Evolutionary conservation across 2,329 filamentous ascomycete species (phyloP), one percentile per base, ranked within the genome.

Genomic region (Calonectria pteridis): DNA sequence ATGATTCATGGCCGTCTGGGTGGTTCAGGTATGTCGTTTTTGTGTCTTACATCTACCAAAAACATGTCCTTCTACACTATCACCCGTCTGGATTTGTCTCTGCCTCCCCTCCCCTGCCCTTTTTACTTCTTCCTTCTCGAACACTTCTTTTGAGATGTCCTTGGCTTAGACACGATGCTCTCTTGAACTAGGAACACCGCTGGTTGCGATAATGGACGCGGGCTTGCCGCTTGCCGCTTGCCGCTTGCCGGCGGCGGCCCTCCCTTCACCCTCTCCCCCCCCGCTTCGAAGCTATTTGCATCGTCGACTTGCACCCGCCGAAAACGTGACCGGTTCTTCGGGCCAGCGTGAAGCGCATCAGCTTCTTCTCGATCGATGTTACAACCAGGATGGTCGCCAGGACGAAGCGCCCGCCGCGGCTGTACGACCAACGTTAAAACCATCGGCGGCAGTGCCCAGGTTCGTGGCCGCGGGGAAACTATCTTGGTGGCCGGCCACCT

Each of bases 181-280:
- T 37, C 6, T 18, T 37, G 2, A 26, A 37, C 26, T 37, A 89
- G 89, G 89, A 6, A 86, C 91, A 86, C 91, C 37, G 88, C 91
- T 3, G 90, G 90, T 4, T 87, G 89, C 37, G 88, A 87, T 80
- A 88, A 59, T 35, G 2, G n/a, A 91, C 40, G 87, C 90, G 14
- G 82, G 87, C 11, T 88, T 90, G 73, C 86, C 91, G 11, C 83
- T 91, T 13, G 84, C 85, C 26, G 88, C 11, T 88, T 90, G 73
- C 86, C 91, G 11, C 83, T 91, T 13, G 84, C 85, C 26, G 88
- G 88, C 7, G 90, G 90, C 14, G 13, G 88, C 90, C 58, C 82
- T 85, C 4, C 85, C 89, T 1, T 43, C 40, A 79, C 28, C 20
- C n/a, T 14, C 23, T 10, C 6, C 31, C 28, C 26, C 7, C 26